Evolutionary conservation across 805 yeast genomes (phyloP).

Genomic region (Cyberlindnera nakhonratchasimensis): DNA sequence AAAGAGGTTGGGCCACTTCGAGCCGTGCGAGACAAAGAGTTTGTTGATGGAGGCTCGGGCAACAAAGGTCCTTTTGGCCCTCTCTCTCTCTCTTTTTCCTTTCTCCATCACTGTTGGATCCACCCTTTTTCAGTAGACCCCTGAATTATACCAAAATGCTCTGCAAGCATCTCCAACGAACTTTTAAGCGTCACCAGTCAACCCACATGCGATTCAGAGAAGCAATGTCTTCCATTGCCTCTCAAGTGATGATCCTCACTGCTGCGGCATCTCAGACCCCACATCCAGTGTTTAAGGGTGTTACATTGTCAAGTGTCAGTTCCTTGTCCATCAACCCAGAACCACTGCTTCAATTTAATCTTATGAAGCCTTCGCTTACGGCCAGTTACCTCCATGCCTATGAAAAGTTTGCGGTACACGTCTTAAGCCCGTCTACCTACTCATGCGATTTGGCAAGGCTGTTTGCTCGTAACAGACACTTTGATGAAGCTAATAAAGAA

Average conservation of each 20-base stretch:
- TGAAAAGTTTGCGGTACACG: conserved; percentile 66
- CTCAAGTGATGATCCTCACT: conserved; percentile 59
- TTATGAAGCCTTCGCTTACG: conserved; percentile 83
- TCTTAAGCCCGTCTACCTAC: conserved; percentile 56
- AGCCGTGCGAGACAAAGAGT: not conserved
- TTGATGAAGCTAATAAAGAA: conserved; percentile 28
- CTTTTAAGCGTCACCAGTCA: conserved; percentile 6
- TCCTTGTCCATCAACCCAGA: conserved; percentile 76
- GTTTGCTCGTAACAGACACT: conserved; percentile 56
- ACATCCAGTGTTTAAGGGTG: conserved; percentile 49
- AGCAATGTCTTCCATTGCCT: conserved; percentile 45
- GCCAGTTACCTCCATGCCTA: conserved; percentile 59
- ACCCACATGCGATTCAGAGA: conserved; percentile 28
- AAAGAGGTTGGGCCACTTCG: not conserved
- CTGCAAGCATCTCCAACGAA: not conserved
- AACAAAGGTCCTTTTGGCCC: not conserved
- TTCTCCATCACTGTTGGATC: no score
- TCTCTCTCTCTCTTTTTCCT: not conserved
- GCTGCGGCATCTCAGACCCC: conserved; percentile 35
- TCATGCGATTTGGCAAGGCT: conserved; percentile 60
- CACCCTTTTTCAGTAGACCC: no score
- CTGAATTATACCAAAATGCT: not conserved
- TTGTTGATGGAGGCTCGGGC: not conserved
- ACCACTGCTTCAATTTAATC: conserved; percentile 80
- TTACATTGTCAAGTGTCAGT: conserved; percentile 82